Conservation (phyloP, 768 basidiomycete species). For the Rubroboletus satanas region DNA sequence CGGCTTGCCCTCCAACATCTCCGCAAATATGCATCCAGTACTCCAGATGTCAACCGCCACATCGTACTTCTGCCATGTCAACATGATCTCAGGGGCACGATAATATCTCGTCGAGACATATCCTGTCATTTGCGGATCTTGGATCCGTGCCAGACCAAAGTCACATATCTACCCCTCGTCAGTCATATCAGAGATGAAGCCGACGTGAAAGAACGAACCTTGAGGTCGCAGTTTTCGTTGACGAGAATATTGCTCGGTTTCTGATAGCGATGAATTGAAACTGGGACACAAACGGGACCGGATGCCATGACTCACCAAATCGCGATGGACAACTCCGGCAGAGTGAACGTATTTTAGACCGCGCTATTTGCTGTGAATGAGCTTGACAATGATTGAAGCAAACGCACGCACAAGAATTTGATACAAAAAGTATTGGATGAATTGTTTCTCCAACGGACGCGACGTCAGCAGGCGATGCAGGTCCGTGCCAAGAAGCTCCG, state of each 20-base stretch:
- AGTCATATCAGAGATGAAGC: neutral
- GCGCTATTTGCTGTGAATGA: constrained; percentile 49
- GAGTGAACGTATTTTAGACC: constrained; percentile 99
- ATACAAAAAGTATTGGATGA: constrained; percentile 99
- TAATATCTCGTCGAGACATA: constrained; percentile 99
- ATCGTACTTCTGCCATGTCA: constrained; percentile 99
- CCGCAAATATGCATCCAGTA: constrained; percentile 98
- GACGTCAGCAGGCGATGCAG: constrained; percentile 95
- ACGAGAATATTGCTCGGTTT: constrained; percentile 99
- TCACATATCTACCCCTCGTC: constrained; percentile 77
- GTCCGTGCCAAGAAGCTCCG: constrained; percentile 96
- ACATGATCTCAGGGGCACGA: constrained; percentile 99
- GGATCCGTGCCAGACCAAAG: constrained; percentile 96
- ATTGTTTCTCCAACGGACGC: constrained; percentile 97
- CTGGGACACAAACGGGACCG: neutral
- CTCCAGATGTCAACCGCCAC: constrained; percentile 99
- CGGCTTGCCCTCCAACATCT: constrained; percentile 99
- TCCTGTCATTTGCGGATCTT: constrained; percentile 99
- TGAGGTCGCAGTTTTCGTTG: constrained; percentile 99
- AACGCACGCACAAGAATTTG: constrained; percentile 79
- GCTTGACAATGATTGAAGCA: neutral
- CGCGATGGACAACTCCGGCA: constrained; percentile 97
- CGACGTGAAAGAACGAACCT: constrained; percentile 47
- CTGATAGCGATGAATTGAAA: constrained; percentile 33
- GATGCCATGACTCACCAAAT: constrained; percentile 56